Conservation (phyloP, 2,329 filamentous ascomycete species). For the Ophidiomyces ophidiicola region DNA sequence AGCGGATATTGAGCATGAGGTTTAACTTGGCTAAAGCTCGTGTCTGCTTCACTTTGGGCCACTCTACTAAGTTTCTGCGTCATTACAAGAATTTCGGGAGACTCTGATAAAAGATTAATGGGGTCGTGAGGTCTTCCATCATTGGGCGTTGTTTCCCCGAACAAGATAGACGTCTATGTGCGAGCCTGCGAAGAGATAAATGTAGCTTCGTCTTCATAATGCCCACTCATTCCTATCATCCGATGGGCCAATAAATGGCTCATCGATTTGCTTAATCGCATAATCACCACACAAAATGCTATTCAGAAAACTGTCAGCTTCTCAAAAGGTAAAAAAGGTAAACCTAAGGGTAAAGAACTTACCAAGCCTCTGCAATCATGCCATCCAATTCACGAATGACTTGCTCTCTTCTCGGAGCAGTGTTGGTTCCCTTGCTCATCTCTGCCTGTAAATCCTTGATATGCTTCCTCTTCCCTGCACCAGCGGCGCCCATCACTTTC, state of each 20-base stretch:
- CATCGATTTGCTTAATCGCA: constrained; percentile 86
- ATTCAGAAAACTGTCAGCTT: constrained; percentile 7
- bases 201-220: constrained; percentile 34
- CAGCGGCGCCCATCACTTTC: constrained; percentile 71
- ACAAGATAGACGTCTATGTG: no score
- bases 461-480: constrained; percentile 59
- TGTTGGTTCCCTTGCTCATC: constrained; percentile 62
- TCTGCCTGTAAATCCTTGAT: constrained; percentile 78
- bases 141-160: no score
- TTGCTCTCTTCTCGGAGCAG: constrained; percentile 56
- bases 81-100: background rate
- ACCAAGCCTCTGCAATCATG: constrained; percentile 85
- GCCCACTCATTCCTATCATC: constrained; percentile 77
- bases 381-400: constrained; percentile 81
- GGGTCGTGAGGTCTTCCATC: no score
- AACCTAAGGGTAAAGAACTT: constrained; percentile 25
- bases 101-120: no score
- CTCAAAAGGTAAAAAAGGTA: constrained; percentile 1
- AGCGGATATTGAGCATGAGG: constrained; percentile 13
- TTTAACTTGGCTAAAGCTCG: no score
- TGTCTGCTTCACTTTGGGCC: no score
- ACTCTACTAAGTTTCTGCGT: no score
- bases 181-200: background rate
- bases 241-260: constrained; percentile 66
- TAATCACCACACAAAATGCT: constrained; percentile 91